Evolutionary conservation across 1,139 yeast species (phyloP), one percentile per base, ranked within the genome.

Genomic region (Geotrichum phurueaensis): DNA sequence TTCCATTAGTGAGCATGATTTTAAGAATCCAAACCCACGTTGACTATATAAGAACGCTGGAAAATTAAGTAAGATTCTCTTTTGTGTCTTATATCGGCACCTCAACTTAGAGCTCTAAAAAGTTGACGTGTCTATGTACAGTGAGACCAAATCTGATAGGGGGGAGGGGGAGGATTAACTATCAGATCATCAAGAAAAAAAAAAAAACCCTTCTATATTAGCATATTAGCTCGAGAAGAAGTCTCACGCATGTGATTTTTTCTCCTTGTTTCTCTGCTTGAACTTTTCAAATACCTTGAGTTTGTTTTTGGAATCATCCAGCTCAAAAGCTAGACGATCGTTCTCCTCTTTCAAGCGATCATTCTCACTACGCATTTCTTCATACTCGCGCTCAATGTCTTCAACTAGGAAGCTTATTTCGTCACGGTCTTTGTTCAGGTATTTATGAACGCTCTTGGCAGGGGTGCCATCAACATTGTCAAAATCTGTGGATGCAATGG

Each of bases 381-480:
- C 9, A 20, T 27, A 29, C 45, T 54, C 56, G 29, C 48, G 47
- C 43, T 54, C 56, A 27, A 54, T 3, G 15, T 54, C 56, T 45
- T 25, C 27, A 29, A 54, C 45, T 3, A 54, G 25, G 9, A 27
- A 50, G n/a, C 51, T 36, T 6, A 54, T 27, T 15, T 54, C 56
- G 27, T 54, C 56, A 13, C 56, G 51, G 13, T 54, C 56, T 51
- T 29, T 33, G 33, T 18, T 18, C n/a, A 54, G 51, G 29, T 54
- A 54, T 23, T 54, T 45, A 45, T 54, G 56, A 10, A 54, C 56
- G 45, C 55, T 53, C 33, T 54, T 54, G 15, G 56, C 18, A n/a
- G 45, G 45, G n/a, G 45, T 39, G 15, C 20, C 45, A 15, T 18
- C 45, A 6, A 39, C 45, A 39, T 39, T 6, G 18, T 39, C 45